These are phyloP conservation scores for Ceratobasidium sp. DNA, from an alignment of 1,284 basidiomycete species.

Conservation along the genomic window DNA sequence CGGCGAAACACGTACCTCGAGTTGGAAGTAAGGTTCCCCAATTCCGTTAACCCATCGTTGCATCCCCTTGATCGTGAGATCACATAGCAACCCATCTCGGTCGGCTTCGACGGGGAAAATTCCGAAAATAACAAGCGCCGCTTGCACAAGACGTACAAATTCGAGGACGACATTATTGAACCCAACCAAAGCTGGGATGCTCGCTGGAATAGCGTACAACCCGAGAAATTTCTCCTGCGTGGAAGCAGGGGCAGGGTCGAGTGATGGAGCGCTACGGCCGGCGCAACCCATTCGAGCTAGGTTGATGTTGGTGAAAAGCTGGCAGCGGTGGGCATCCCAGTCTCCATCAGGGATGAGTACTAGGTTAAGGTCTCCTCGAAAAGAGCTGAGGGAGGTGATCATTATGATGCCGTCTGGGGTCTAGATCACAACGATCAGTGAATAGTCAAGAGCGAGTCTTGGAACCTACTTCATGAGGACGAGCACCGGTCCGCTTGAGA, in stretches of 20 bases:
- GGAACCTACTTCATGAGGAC: conserved; percentile 70
- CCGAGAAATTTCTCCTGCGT: conserved; percentile 41
- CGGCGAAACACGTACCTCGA: conserved; percentile 64
- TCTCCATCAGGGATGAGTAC: conserved; percentile 78
- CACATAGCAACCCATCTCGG: conserved; percentile 76
- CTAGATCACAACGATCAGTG: conserved; percentile 55
- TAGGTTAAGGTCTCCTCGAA: conserved; percentile 85
- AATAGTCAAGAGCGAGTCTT: conserved; percentile 8
- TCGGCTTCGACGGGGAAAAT: conserved; percentile 63
- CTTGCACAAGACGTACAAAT: conserved; percentile 77
- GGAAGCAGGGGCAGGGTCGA: conserved; percentile 61
- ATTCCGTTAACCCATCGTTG: conserved; percentile 73
- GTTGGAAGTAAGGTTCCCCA: conserved; percentile 68
- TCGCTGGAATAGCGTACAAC: conserved; percentile 36
- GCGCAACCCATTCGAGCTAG: conserved; percentile 81
- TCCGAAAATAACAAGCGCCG: conserved; percentile 75
- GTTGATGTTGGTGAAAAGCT: conserved; percentile 81
- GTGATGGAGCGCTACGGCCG: conserved; percentile 77
- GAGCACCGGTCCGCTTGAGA: conserved; percentile 73
- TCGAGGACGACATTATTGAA: conserved; percentile 77
- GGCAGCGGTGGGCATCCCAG: conserved; percentile 70
- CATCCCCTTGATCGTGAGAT: conserved; percentile 76
- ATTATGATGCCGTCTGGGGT: conserved; percentile 76
- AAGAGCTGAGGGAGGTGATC: conserved; percentile 84
- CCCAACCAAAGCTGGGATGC: conserved; percentile 19